Evolutionary conservation across 352 stramenopile species (phyloP).

Genomic region (Globisporangium viniferum): DNA sequence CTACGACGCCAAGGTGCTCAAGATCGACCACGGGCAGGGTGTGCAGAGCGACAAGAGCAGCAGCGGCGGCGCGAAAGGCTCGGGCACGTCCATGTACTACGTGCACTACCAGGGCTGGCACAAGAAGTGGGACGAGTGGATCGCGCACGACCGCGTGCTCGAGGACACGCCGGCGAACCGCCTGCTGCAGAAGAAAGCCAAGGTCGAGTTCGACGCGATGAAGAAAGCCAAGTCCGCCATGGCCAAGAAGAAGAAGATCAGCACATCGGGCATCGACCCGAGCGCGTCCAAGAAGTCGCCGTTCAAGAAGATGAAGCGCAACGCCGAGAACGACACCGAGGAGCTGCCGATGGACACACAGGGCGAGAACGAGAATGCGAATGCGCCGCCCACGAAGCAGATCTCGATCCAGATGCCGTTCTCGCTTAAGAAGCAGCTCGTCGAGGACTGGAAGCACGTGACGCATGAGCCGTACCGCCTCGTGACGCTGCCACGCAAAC

Average conservation of each 20-base stretch:
- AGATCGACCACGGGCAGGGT: conserved; percentile 71
- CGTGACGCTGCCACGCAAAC: conserved; percentile 77
- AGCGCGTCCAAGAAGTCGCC: conserved; percentile 51
- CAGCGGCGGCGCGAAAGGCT: conserved; percentile 7
- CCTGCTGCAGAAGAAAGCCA: conserved; percentile 50
- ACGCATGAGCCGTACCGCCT: conserved; percentile 77
- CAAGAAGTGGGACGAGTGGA: conserved; percentile 92
- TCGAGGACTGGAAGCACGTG: conserved; percentile 89
- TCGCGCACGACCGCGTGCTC: conserved; percentile 66
- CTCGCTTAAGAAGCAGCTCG: conserved; percentile 90
- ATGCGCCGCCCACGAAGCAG: conserved; percentile 28
- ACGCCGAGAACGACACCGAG: conserved; percentile 64
- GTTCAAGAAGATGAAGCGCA: conserved; percentile 77
- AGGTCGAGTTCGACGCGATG: conserved; percentile 20
- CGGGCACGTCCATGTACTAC: conserved; percentile 69
- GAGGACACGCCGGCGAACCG: conserved; percentile 61
- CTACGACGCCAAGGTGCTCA: conserved; percentile 84
- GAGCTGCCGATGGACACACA: conserved; percentile 31
- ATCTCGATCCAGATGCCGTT: conserved; percentile 86
- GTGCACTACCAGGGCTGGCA: conserved; percentile 91
- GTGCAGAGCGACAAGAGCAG: conserved; percentile 29
- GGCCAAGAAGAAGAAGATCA: conserved; percentile 67
- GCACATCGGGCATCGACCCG: conserved; percentile 49
- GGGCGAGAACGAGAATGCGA: conserved; percentile 18
- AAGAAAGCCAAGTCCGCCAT: conserved; percentile 41